Conservation (phyloP, 2,329 filamentous ascomycete species). For the Hymenoscyphus fructigenus region DNA sequence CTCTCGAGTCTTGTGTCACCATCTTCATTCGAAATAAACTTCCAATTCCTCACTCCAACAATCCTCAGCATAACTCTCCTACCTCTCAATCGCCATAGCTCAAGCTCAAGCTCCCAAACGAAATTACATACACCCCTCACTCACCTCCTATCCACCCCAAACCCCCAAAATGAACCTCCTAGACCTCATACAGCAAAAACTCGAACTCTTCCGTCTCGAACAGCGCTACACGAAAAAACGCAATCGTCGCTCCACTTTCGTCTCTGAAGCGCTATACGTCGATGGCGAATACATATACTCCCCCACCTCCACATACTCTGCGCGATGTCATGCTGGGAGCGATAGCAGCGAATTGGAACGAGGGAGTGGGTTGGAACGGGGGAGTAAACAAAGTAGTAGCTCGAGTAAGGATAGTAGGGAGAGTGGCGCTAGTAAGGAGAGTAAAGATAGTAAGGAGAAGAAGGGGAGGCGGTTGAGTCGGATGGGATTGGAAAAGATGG, state of each 20-base stretch:
- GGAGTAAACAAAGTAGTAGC: slow-evolving; percentile 11
- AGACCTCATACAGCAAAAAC: slow-evolving; percentile 63
- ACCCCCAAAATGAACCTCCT: slow-evolving; percentile 45
- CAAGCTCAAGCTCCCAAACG: neutral
- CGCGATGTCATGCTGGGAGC: slow-evolving; percentile 36
- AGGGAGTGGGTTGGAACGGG: slow-evolving; percentile 16
- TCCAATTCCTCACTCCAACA: neutral
- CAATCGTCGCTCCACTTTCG: slow-evolving; percentile 81
- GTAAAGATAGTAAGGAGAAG: slow-evolving; percentile 13
- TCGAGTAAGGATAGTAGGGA: neutral
- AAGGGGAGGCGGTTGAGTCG: slow-evolving; percentile 24
- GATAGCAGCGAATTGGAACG: slow-evolving; percentile 22
- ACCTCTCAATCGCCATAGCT: neutral
- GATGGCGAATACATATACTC: slow-evolving; percentile 93
- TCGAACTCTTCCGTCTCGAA: slow-evolving; percentile 93
- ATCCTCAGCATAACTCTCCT: neutral
- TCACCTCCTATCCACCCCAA: neutral
- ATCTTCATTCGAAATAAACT: neutral
- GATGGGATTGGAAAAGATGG: slow-evolving; percentile 30
- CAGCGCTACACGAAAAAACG: slow-evolving; percentile 91
- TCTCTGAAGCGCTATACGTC: slow-evolving; percentile 86
- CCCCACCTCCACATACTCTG: slow-evolving; percentile 43
- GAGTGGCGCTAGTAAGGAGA: neutral
- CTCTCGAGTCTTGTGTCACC: neutral
- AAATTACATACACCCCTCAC: neutral